Conservation (phyloP, 2,329 filamentous ascomycete species). For the Aspergillus novoparasiticus region DNA sequence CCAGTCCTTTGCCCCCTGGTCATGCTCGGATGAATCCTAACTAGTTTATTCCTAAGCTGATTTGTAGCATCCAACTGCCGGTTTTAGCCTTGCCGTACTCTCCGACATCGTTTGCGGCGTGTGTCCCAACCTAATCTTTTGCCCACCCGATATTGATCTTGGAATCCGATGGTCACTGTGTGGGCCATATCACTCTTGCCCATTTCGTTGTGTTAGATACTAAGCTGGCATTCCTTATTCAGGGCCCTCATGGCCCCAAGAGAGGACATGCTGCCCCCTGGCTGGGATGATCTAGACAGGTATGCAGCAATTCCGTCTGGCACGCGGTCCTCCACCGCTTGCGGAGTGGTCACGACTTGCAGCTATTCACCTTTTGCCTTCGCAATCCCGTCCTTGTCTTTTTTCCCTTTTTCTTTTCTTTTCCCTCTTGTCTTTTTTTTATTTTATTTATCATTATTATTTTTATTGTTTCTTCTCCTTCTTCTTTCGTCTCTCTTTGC, state of each 20-base stretch:
- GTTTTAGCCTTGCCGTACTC: conserved; percentile 18
- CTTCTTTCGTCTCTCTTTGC: not conserved
- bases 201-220: conserved; percentile 5
- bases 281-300: conserved; percentile 46
- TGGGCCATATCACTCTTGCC: conserved; percentile 8
- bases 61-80: conserved; percentile 20
- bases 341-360: conserved; percentile 3
- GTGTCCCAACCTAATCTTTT: conserved; percentile 11
- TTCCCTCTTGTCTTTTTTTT: not conserved
- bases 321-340: not conserved
- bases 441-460: not conserved
- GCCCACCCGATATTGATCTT: conserved; percentile 9
- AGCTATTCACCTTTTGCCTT: not conserved
- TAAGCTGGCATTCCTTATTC: conserved; percentile 35
- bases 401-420: not conserved
- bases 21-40: conserved; percentile 3
- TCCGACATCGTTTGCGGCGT: conserved; percentile 18
- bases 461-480: conserved; percentile 38
- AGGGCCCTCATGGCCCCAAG: conserved; percentile 44
- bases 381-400: conserved; percentile 3
- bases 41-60: conserved; percentile 3
- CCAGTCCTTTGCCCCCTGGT: conserved; percentile 4
- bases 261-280: conserved; percentile 44
- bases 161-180: conserved; percentile 9
- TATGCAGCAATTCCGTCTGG: conserved; percentile 23